These are phyloP conservation scores for Mycena citricolor DNA, from an alignment of 1,284 basidiomycete genomes.

Conservation along the genomic window DNA sequence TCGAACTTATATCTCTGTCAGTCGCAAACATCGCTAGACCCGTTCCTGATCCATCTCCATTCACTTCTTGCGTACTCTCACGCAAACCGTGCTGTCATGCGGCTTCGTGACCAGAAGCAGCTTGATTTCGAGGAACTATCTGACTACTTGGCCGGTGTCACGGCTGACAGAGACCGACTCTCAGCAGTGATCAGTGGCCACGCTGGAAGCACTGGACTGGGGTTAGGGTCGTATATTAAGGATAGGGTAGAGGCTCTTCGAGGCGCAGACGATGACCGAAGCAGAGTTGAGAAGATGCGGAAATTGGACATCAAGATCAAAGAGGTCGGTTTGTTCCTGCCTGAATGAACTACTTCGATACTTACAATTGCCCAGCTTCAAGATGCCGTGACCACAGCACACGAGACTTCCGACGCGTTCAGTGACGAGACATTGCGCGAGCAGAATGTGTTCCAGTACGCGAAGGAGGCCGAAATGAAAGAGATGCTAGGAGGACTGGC, in stretches of 20 bases:
- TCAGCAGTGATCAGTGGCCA: slow-evolving; percentile 82
- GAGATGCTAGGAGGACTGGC: slow-evolving; percentile 87
- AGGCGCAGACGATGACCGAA: slow-evolving; percentile 92
- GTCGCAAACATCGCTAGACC: slow-evolving; percentile 86
- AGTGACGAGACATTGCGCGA: slow-evolving; percentile 92
- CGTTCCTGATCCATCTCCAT: slow-evolving; percentile 86
- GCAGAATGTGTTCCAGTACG: slow-evolving; percentile 85
- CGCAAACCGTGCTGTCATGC: slow-evolving; percentile 88
- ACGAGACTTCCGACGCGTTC: slow-evolving; percentile 95
- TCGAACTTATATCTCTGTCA: slow-evolving; percentile 32
- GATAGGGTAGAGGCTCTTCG: slow-evolving; percentile 90
- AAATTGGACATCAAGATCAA: slow-evolving; percentile 93
- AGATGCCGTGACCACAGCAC: slow-evolving; percentile 93
- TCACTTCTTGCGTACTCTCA: slow-evolving; percentile 87
- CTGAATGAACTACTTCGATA: not conserved
- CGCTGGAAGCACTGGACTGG: slow-evolving; percentile 78
- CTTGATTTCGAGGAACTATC: slow-evolving; percentile 98
- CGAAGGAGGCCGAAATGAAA: slow-evolving; percentile 95
- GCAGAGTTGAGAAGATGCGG: slow-evolving; percentile 88
- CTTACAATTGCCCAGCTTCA: slow-evolving; percentile 62
- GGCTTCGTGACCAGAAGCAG: slow-evolving; percentile 96
- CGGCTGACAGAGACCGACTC: slow-evolving; percentile 88
- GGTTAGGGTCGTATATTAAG: slow-evolving; percentile 89
- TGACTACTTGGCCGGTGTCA: slow-evolving; percentile 90
- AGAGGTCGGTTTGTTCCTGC: slow-evolving; percentile 59